Conservation (phyloP, 495 filamentous ascomycete genomes). For the Penicillium silybi region DNA sequence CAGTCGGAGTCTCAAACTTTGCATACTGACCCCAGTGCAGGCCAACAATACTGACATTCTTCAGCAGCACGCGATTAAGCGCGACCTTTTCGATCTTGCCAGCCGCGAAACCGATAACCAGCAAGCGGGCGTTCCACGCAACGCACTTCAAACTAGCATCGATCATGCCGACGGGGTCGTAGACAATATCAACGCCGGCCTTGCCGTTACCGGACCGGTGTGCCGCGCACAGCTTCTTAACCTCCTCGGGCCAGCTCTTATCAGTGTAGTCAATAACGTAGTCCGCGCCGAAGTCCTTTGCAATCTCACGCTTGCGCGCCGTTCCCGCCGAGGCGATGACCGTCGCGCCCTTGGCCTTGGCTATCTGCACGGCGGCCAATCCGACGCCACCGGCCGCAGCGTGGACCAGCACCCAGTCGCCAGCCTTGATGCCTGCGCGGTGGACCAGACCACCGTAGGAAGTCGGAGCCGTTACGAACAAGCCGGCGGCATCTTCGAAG, state of each 20-base stretch:
- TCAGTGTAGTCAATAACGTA: conserved; percentile 72
- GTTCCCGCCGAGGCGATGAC: conserved; percentile 88
- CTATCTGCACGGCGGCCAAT: conserved; percentile 86
- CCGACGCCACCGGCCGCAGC: conserved; percentile 92
- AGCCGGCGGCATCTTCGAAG: conserved; percentile 77
- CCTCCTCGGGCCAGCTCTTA: conserved; percentile 68
- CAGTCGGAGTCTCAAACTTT: conserved; percentile 64
- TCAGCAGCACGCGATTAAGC: conserved; percentile 85
- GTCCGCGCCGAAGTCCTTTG: conserved; percentile 77
- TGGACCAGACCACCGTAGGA: conserved; percentile 81
- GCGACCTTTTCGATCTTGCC: conserved; percentile 88
- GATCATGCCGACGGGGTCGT: conserved; percentile 85
- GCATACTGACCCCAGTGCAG: conserved; percentile 90
- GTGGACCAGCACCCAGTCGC: conserved; percentile 87
- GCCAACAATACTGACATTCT: conserved; percentile 89
- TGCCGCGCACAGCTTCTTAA: conserved; percentile 59
- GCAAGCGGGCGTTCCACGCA: conserved; percentile 82
- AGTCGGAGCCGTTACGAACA: conserved; percentile 90
- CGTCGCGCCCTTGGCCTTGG: conserved; percentile 83
- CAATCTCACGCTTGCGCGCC: conserved; percentile 71
- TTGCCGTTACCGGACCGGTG: conserved; percentile 57
- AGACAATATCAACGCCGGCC: conserved; percentile 80
- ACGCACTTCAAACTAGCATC: conserved; percentile 80
- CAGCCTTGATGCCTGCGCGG: conserved; percentile 68
- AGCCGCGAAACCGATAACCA: conserved; percentile 88